These are phyloP conservation scores for Sporisorium graminicola DNA, from an alignment of 1,284 basidiomycete genomes.

Conservation along the genomic window DNA sequence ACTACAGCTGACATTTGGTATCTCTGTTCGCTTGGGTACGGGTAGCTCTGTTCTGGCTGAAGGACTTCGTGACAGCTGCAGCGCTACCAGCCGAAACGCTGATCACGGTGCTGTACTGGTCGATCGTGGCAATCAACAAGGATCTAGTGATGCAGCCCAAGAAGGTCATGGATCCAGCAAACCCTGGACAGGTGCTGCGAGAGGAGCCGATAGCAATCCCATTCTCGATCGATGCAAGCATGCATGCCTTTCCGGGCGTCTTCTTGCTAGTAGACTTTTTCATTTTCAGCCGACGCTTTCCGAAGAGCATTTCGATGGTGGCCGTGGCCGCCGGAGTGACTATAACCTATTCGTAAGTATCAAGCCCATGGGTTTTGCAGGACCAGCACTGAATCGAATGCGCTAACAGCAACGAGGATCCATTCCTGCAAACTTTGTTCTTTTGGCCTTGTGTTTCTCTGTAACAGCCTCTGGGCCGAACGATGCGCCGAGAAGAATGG, in stretches of 20 bases:
- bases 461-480: slow-evolving; percentile 46
- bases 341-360: slow-evolving; percentile 25
- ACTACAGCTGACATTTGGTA: background rate
- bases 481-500: slow-evolving; percentile 52
- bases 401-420: background rate
- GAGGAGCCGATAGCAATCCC: slow-evolving; percentile 47
- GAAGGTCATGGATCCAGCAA: slow-evolving; percentile 41
- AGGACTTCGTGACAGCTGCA: slow-evolving; percentile 25
- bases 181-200: slow-evolving; percentile 52
- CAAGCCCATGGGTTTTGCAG: background rate
- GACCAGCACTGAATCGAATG: background rate
- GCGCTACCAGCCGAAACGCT: slow-evolving; percentile 52
- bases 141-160: slow-evolving; percentile 49
- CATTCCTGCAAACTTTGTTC: too few species aligned
- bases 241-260: slow-evolving; percentile 58
- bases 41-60: slow-evolving; percentile 26
- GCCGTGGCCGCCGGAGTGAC: slow-evolving; percentile 9
- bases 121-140: slow-evolving; percentile 41
- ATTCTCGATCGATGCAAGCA: slow-evolving; percentile 45
- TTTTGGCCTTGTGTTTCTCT: background rate
- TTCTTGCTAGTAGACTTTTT: slow-evolving; percentile 51
- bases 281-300: slow-evolving; percentile 30
- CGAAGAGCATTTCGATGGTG: slow-evolving; percentile 21
- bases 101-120: slow-evolving; percentile 60
- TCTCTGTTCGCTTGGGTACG: too few species aligned